Base-by-base conservation (phyloP, 2,329 filamentous ascomycete genomes). In the Diaporthe sp. region DNA sequence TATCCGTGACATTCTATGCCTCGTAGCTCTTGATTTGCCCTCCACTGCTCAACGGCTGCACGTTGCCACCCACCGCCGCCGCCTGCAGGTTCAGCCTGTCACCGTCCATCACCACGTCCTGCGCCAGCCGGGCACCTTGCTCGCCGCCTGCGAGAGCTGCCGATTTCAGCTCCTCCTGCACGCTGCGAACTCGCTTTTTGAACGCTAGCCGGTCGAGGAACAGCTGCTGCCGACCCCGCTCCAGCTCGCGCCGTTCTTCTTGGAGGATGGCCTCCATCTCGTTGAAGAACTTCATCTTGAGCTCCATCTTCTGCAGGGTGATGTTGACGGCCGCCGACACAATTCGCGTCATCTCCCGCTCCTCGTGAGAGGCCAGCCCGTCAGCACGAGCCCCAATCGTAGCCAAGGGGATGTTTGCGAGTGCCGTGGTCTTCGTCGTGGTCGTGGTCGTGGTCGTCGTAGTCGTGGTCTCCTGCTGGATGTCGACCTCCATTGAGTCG, bases 271-370 rank as follows among this genome's bases (percentile, higher is more conserved):
- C 90, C 85, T 99, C 97, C 90, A 99, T 96, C 84, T 99, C 97
- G 80, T 94, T 94, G 85, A 99, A 99, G 83, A 98, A 98, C 81
- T 95, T 93, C 76, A 99, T 89, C 86, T 99, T 99, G 80, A 98
- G 88, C 85, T 98, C 95, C 77, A 98, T 92, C 86, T 99, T 99
- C 82, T 98, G 94, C 46, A 98, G 88, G n/a, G 95, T 96, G 17
- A 98, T 89, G 82, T 99, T 99, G 71, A 98, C 95, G 0, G 95
- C 95, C 8, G 95, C 94, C 3, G 95, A 96, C 13, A 99, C 95
- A 62, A 98, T 91, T 22, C 95, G 94, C 28, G 96, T 98, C 91
- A 98, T 97, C 85, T 98, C 95, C 75, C 97, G 94, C 84, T 99
- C 97, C 84, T 98, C 96, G 80, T 98, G 95, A 4, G 96, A 98